Percentiles rank a stretch among this genome's conserved stretches.
phyloP scores from a whole-genome alignment of 352 stramenopile species.

The Elongisporangium anandrum region DNA sequence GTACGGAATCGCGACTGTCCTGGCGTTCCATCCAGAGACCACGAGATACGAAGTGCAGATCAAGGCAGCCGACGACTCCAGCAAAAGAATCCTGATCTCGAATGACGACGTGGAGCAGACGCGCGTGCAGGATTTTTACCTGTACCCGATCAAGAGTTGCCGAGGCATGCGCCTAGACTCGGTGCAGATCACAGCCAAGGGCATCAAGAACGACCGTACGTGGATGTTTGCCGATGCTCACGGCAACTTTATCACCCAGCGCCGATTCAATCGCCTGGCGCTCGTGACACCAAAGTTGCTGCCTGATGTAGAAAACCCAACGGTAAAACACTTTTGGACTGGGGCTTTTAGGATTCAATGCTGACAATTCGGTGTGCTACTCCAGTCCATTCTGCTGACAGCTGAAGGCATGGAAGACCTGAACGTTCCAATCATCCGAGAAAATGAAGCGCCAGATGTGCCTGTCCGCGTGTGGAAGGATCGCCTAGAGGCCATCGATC shows the following conservation, averaged over 20 bases:
- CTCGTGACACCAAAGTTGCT: constrained; percentile 55
- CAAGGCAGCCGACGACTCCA: neutral
- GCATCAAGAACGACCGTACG: constrained; percentile 62
- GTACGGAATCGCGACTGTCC: constrained; percentile 11
- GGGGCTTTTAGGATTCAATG: neutral
- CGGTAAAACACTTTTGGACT: constrained; percentile 9
- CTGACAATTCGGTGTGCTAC: neutral
- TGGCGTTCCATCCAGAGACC: constrained; percentile 13
- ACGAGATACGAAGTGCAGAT: constrained; percentile 34
- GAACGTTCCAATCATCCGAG: constrained; percentile 42
- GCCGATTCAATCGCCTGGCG: constrained; percentile 59
- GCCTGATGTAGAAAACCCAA: constrained; percentile 37
- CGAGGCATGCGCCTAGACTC: constrained; percentile 43
- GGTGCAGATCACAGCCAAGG: constrained; percentile 43
- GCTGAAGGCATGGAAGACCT: constrained; percentile 58
- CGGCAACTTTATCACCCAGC: constrained; percentile 68
- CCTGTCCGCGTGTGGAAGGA: constrained; percentile 61
- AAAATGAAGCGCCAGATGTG: constrained; percentile 21
- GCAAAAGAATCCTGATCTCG: constrained; percentile 11
- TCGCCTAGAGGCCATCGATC: constrained; percentile 47
- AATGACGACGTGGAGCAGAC: constrained; percentile 22
- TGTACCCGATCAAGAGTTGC: constrained; percentile 88
- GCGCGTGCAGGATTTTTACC: constrained; percentile 37
- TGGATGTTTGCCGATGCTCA: constrained; percentile 76
- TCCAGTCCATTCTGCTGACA: constrained; percentile 46